Evolutionary conservation across 495 filamentous ascomycete species (phyloP), one percentile per base, ranked within the genome.

Genomic region (Lasiosphaeris hirsuta): DNA sequence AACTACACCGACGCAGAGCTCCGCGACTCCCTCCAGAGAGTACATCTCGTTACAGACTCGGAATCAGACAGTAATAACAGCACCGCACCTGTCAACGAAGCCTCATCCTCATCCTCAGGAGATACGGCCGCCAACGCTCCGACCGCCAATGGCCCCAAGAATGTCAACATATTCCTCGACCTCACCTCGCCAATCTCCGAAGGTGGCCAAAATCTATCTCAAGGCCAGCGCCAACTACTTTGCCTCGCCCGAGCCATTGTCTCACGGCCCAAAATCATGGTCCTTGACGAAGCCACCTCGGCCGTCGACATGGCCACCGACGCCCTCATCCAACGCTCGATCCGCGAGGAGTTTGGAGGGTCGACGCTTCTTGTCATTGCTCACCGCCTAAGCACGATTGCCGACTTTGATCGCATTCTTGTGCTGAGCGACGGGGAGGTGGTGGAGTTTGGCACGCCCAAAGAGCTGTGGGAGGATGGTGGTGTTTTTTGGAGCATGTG

Each of bases 391-490:
- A 30, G 23, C 23, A 30, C 23, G 23, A 30, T 30, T 30, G 39
- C 46, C 17, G 45, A 58, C 44, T 62, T 54, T 41, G 60, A 62
- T 30, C 55, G 60, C 49, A 90, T 93, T 52, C 75, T 91, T n/a
- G 89, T 92, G 5, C 77, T 94, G 69, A 84, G 84, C 58, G 86
- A 86, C 14, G 90, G 90, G 3, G 70, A 69, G 49, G 85, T 85
- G 0, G 83, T 82, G 6, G 90, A 92, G 69, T 87, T 81, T 67
- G 90, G 86, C 1, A 71, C 75, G 3, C 89, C 89, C 9, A 73
- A 66, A 52, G 82, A 89, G 46, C 66, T 94, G 48, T 77, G 89
- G 74, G 72, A 69, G 41, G 68, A 71, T 18, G 39, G 30, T 3
- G 46, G 86, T 1, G 78, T 85, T 10, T 92, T 90, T 66, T 75